phyloP scores from a whole-genome alignment of 352 stramenopile species.

The Phytophthora boehmeriae region DNA sequence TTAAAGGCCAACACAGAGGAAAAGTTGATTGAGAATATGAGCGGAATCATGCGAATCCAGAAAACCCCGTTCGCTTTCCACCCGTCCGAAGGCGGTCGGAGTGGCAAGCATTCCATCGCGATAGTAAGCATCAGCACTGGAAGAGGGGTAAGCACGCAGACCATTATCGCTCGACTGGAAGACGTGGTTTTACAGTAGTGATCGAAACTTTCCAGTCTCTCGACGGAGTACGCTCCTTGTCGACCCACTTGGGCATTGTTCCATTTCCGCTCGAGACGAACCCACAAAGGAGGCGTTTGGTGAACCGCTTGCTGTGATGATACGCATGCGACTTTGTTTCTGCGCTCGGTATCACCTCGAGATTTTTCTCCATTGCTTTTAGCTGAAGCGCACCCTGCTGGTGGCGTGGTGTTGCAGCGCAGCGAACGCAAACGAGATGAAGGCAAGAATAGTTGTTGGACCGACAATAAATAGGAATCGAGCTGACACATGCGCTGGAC shows the following conservation, averaged over 20 bases:
- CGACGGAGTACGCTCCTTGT: conserved; percentile 15
- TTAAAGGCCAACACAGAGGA: neutral
- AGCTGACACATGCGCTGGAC: no score
- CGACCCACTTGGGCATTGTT: conserved; percentile 5
- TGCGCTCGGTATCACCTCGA: neutral
- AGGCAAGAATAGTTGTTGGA: no score
- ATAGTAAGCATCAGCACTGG: neutral
- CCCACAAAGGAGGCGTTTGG: neutral
- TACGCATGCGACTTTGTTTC: conserved; percentile 1
- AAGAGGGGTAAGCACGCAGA: conserved; percentile 2
- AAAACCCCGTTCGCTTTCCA: conserved; percentile 14
- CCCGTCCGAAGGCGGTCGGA: conserved; percentile 6
- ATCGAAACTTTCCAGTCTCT: conserved; percentile 8
- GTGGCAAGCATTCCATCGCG: conserved; percentile 13
- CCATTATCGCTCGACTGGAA: neutral
- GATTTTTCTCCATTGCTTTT: no score
- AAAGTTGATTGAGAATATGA: neutral
- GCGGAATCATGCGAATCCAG: conserved; percentile 8
- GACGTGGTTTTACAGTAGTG: conserved; percentile 13
- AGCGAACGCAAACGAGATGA: no score
- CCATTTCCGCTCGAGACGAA: conserved; percentile 11
- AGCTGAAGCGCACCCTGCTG: no score
- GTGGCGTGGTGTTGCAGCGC: no score
- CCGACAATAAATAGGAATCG: no score
- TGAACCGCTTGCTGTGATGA: no score